phyloP scores from a whole-genome alignment of 306 rosid species.

The Castanea mollissima region DNA sequence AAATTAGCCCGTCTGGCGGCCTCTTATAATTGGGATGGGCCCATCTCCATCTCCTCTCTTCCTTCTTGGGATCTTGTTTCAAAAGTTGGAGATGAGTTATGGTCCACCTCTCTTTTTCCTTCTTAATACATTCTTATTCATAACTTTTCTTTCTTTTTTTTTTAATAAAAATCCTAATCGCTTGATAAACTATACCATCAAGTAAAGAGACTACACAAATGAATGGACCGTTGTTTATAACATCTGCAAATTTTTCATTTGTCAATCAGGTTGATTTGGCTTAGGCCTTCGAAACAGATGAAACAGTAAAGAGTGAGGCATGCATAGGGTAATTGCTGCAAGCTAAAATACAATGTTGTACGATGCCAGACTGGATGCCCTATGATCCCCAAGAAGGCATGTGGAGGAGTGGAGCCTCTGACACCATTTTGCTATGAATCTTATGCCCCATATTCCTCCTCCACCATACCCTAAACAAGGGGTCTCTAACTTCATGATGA shows the following conservation, averaged over 20 bases:
- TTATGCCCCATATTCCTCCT: conserved; percentile 30
- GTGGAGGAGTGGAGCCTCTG: conserved; percentile 51
- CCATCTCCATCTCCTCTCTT: too few relatives aligned
- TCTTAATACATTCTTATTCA: too few relatives aligned
- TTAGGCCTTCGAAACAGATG: neutral
- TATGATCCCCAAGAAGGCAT: conserved; percentile 34
- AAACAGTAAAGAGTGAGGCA: conserved; percentile 6
- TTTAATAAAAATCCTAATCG: too few relatives aligned
- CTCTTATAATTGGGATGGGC: too few relatives aligned
- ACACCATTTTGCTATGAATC: conserved; percentile 50
- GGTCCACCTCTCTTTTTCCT: too few relatives aligned
- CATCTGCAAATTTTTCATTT: neutral
- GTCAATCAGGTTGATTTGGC: neutral
- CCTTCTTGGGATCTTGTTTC: too few relatives aligned
- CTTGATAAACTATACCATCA: too few relatives aligned
- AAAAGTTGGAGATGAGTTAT: too few relatives aligned
- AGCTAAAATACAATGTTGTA: conserved; percentile 39
- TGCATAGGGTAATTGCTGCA: conserved; percentile 23
- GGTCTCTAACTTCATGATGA: conserved; percentile 33
- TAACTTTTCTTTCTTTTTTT: too few relatives aligned
- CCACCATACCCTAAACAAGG: conserved; percentile 23
- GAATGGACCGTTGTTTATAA: neutral
- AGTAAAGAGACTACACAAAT: neutral
- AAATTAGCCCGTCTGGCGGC: too few relatives aligned
- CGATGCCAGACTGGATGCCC: conserved; percentile 47